Base-by-base conservation (phyloP, 345 rosid species). In the Turnera subulata region DNA sequence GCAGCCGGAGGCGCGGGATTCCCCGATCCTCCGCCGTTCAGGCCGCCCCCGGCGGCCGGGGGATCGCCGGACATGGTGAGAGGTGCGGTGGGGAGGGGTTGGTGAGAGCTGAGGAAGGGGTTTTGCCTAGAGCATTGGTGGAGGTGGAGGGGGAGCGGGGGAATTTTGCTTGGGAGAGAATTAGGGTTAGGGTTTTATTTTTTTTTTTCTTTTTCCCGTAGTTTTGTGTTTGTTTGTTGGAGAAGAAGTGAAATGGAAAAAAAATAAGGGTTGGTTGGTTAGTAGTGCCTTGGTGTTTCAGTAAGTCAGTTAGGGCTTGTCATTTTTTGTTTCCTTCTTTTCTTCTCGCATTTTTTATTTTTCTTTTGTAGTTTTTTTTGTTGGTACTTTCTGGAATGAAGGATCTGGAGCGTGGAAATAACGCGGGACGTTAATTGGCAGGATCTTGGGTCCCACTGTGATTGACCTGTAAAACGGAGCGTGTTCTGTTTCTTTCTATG, bases 11-110 rank as follows among this genome's bases (percentile, higher is more conserved):
- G 33, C 29, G 63, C 15, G 42, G 50, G 17, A 4, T 51, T 44
- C n/a, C 23, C 64, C 32, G 58, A 32, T 29, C 7, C 53, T 5
- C 35, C 53, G 18, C 58, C 53, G 17, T 63, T 63, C 58, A 51
- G 51, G 7, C 63, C 57, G 2, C 49, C 69, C 42, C 52, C 53
- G 51, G 35, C 29, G 5, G 25, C 59, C 59, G 70, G 46, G 63
- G 52, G 38, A 66, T 66, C 64, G 29, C 64, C 70, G 47, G 71
- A 59, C 71, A 66, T 66, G 42, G 35, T 29, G 35, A 3, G 8
- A 3, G 35, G 35, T 29, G 35, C 5, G 8, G 8, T 29, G 17
- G 44, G 48, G 6, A 46, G 20, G n/a, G 50, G 6, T 22, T 38
- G 50, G 6, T 22, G 47, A 13, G 14, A 39, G 57, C 1, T 40